Percentiles rank a stretch among this genome's conserved stretches.
Conservation (phyloP, 331 rosid species). For the Erythrophleum ivorense region DNA sequence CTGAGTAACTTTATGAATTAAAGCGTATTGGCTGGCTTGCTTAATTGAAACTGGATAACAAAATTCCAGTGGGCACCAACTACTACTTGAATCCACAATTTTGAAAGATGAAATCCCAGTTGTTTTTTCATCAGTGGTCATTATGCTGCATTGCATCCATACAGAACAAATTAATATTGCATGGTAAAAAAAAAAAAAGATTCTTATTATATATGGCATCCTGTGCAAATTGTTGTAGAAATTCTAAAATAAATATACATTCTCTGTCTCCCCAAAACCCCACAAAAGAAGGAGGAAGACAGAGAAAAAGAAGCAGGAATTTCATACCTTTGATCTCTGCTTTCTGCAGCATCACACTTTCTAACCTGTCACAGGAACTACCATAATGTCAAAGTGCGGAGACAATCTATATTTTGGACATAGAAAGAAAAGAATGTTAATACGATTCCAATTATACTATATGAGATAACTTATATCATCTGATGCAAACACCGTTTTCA, state of each 20-base stretch:
- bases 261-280: neutral
- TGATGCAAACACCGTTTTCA: neutral
- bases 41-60: conserved; percentile 31
- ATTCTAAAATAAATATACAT: neutral
- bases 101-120: conserved; percentile 45
- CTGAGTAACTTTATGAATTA: conserved; percentile 57
- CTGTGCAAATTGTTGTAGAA: conserved; percentile 1
- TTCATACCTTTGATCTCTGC: conserved; percentile 38
- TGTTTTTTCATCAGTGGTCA: conserved; percentile 30
- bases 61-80: conserved; percentile 37
- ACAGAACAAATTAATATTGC: conserved; percentile 8
- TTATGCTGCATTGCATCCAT: conserved; percentile 45
- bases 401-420: neutral
- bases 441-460: neutral
- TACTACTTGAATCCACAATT: conserved; percentile 41
- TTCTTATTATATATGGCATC: neutral
- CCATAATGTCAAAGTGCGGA: conserved; percentile 18
- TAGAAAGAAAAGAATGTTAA: neutral
- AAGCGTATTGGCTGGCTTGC: conserved; percentile 38
- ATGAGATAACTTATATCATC: neutral
- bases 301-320: conserved; percentile 4
- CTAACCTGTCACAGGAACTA: conserved; percentile 35
- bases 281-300: conserved; percentile 11
- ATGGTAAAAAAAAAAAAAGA: conserved; percentile 5
- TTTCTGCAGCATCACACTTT: conserved; percentile 37